Percentiles rank a stretch among this genome's conserved stretches.
phyloP scores from a whole-genome alignment of 441 rosid genomes.

The Pelargonium australe region DNA sequence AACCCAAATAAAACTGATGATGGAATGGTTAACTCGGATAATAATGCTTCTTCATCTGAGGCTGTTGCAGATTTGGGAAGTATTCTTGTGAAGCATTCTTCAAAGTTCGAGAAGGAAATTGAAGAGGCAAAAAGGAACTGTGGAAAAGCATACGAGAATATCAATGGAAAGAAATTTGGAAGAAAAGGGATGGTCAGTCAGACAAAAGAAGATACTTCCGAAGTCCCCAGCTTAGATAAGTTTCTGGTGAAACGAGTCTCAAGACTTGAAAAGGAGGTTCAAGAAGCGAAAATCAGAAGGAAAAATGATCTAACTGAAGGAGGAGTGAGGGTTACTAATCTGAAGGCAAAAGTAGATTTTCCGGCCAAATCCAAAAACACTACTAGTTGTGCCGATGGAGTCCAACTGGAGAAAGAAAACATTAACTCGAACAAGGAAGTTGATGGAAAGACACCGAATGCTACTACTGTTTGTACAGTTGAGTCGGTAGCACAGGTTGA shows the following conservation, averaged over 20 bases:
- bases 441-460: background rate
- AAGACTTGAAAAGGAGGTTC: conserved; percentile 57
- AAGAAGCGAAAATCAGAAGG: conserved; percentile 46
- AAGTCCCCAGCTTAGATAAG: conserved; percentile 46
- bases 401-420: conserved; percentile 46
- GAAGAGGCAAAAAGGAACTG: conserved; percentile 50
- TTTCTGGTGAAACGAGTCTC: conserved; percentile 50
- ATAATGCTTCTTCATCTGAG: conserved; percentile 17
- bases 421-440: conserved; percentile 30
- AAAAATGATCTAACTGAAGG: conserved; percentile 19
- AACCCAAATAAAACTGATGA: conserved; percentile 19
- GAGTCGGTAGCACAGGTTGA: background rate
- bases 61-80: conserved; percentile 46
- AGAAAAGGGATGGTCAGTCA: conserved; percentile 19
- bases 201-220: conserved; percentile 23
- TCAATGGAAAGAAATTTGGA: conserved; percentile 27
- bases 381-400: background rate
- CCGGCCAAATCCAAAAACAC: conserved; percentile 13
- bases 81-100: conserved; percentile 50
- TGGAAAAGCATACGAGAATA: conserved; percentile 25
- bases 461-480: background rate
- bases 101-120: conserved; percentile 49
- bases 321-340: conserved; percentile 11
- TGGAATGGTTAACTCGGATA: conserved; percentile 10
- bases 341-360: conserved; percentile 15